Conservation (phyloP, 73 alveolate genomes). For the Tetrahymena elliotti region DNA sequence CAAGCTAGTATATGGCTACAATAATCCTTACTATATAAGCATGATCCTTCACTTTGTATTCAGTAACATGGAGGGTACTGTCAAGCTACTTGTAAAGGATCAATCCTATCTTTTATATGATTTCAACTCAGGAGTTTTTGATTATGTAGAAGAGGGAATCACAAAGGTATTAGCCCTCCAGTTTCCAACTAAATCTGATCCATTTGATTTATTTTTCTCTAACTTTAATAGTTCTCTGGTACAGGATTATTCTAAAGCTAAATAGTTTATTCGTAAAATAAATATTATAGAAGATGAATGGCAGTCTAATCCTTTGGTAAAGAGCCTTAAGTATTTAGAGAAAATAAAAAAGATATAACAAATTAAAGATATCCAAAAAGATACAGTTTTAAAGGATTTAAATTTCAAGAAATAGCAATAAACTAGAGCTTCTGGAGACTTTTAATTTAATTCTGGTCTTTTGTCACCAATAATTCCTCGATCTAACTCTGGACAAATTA, state of each 20-base stretch:
- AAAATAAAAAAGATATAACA: neutral
- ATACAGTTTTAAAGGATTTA: neutral
- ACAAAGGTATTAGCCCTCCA: neutral
- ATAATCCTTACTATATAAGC: neutral
- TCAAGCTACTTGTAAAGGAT: neutral
- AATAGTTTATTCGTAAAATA: neutral
- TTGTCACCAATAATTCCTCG: neutral
- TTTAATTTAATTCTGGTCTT: neutral
- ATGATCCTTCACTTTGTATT: neutral
- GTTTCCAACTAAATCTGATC: neutral
- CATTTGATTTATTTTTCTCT: neutral
- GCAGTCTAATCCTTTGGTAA: neutral
- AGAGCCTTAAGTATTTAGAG: neutral
- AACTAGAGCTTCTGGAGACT: neutral
- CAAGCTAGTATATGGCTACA: neutral
- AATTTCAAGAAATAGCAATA: neutral
- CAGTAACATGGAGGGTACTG: neutral
- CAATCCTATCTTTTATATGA: neutral
- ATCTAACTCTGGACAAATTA: neutral
- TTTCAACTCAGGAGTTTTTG: neutral
- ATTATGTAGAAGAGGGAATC: neutral
- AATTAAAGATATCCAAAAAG: neutral
- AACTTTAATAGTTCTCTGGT: neutral
- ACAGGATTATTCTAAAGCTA: neutral
- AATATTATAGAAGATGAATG: neutral